Evolutionary conservation across 352 stramenopile species (phyloP), one percentile per base, ranked within the genome.

Genomic region (Globisporangium cederbergense): DNA sequence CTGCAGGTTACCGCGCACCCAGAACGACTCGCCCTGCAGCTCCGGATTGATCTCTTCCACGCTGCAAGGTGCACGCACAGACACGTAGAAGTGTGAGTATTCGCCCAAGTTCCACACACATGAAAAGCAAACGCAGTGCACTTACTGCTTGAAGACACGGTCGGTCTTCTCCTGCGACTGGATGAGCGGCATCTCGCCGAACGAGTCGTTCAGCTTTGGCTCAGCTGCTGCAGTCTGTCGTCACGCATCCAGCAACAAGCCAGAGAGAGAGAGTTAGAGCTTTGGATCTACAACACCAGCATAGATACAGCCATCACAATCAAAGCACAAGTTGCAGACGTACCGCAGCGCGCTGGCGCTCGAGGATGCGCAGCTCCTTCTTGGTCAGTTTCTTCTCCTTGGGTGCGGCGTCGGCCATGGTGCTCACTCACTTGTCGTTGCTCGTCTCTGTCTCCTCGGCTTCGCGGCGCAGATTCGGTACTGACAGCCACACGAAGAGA

Each of bases 1-100:
- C 73, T 99, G 96, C 57, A 99, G 65, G 73, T 98, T 81, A 46
- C 89, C 97, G 34, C 98, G 89, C 43, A 99, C 74, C 92, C 97
- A 98, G 42, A 99, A 91, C 58, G 82, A 83, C 69, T 98, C 72
- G 62, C 88, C 89, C 58, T 87, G 79, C 54, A 90, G 62, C 62
- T 94, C 83, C 45, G 91, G 85, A 53, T 88, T 88, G 62, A 97
- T 78, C 50, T 89, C 71, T 38, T 75, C 75, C 13, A 91, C 71
- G 46, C 78, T 88, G 55, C 13, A 20, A 20, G 45, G 18, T 28
- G 5, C 11, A 36, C 5, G 5, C 11, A 36, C 2, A 59, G 20
- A 45, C 5, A 30, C n/a, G 53, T 32, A 5, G 13, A 47, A 42
- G 14, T n/a, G 62, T 62, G 30, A 62, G 45, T n/a, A 22, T 32